Evolutionary conservation across 2,329 filamentous ascomycete species (phyloP).

Genomic region (Diaporthe sp.): DNA sequence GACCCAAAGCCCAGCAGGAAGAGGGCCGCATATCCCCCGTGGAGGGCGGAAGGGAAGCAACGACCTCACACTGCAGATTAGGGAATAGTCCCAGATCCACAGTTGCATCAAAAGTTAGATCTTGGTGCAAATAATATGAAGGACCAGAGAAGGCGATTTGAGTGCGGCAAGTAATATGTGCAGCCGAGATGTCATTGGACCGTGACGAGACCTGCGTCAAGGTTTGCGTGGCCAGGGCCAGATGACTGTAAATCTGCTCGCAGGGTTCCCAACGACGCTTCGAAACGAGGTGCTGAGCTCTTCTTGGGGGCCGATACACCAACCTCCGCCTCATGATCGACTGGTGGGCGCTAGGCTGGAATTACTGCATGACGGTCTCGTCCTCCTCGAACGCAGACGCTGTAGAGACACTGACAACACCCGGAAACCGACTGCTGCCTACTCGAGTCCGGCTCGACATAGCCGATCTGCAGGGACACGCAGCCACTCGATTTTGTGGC

Average conservation of each 20-base stretch:
- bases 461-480: too few species aligned
- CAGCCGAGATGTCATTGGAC: neutral
- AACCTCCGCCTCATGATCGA: neutral
- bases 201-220: neutral
- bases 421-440: too few species aligned
- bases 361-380: neutral
- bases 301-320: neutral
- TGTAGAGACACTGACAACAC: neutral
- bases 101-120: conserved; percentile 3
- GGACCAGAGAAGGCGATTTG: neutral
- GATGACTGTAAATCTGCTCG: neutral
- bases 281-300: too few species aligned
- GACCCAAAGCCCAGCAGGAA: neutral
- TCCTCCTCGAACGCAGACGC: neutral
- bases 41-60: neutral
- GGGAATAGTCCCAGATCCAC: conserved; percentile 7
- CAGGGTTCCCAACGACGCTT: neutral
- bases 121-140: conserved; percentile 3
- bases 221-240: conserved; percentile 5
- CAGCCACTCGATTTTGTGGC: neutral
- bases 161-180: conserved; percentile 15
- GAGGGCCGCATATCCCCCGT: neutral
- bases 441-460: neutral
- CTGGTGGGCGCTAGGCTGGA: neutral
- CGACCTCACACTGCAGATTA: neutral